Conservation (phyloP, 2,329 filamentous ascomycete species). For the Neophaeococcomyces aloes region DNA sequence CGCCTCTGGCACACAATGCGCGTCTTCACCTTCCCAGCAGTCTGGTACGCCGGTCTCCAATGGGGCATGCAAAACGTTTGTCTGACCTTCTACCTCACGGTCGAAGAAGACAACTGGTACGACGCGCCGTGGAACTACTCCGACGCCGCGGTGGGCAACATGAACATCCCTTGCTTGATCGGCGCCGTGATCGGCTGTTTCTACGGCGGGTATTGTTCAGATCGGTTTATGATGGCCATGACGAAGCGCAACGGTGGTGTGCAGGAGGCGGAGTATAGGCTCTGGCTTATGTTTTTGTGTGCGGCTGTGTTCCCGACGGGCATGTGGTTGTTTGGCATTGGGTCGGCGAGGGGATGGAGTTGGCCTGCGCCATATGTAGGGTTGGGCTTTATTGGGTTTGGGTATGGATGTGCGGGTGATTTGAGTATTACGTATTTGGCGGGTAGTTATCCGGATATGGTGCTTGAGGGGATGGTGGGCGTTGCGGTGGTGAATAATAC, state of each 20-base stretch:
- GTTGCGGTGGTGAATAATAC: conserved; percentile 49
- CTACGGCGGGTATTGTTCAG: conserved; percentile 45
- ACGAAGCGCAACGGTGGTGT: conserved; percentile 44
- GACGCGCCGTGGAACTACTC: conserved; percentile 46
- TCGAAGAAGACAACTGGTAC: conserved; percentile 48
- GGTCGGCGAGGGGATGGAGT: conserved; percentile 40
- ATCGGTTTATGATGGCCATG: conserved; percentile 47
- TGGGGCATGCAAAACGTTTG: conserved; percentile 53
- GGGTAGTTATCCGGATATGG: conserved; percentile 47
- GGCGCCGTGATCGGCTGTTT: conserved; percentile 20
- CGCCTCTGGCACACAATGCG: conserved; percentile 47
- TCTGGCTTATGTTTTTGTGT: conserved; percentile 44
- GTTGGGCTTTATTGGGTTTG: conserved; percentile 49
- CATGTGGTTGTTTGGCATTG: conserved; percentile 45
- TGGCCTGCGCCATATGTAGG: conserved; percentile 48
- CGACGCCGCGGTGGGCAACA: conserved; percentile 44
- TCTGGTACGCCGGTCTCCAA: conserved; percentile 47
- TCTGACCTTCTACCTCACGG: conserved; percentile 48
- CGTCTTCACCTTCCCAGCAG: conserved; percentile 49
- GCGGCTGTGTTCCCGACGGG: conserved; percentile 42
- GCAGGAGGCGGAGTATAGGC: conserved; percentile 45
- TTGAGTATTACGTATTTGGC: conserved; percentile 46
- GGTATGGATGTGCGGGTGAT: conserved; percentile 50
- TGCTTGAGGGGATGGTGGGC: conserved; percentile 49
- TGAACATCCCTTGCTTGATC: conserved; percentile 49